Evolutionary conservation across 192 early-diverging fungal genomes (phyloP), one percentile per base, ranked within the genome.

Genomic region (Coemansia sp.): DNA sequence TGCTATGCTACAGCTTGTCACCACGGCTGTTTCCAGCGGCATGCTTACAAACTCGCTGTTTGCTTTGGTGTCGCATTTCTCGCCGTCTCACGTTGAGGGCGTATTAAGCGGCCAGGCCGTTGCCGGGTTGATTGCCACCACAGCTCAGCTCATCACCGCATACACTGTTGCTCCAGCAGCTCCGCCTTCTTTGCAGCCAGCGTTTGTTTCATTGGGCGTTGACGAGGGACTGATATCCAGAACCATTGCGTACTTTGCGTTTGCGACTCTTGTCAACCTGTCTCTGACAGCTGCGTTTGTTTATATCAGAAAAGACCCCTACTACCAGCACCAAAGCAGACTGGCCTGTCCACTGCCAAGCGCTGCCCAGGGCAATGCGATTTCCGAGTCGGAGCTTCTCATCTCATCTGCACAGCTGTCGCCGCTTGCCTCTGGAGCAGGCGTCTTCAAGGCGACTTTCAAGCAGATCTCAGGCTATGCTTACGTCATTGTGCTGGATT

Each of bases 41-140:
- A 78, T 90, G 55, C 76, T 88, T 12, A 87, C 90, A 52, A 88
- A 88, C 62, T 90, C 86, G 54, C 74, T 90, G 37, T 92, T 94
- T 81, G 90, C 88, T 22, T 75, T 90, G n/a, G 90, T 87, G 0
- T 85, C 88, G 11, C 87, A 86, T 41, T 91, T 93, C 68, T 86
- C 91, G 8, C 85, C 88, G 6, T 75, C 73, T 32, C 87, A 92
- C 67, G 79, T 87, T 17, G 90, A 93, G 67, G 91, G 90, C 4
- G 86, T 92, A 6, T 86, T 94, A 75, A 87, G 90, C 60, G 86
- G 86, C 34, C 86, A 87, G 68, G 86, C 85, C 3, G 68, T 83
- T 41, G 92, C 90, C 6, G 93, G 93, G 20, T 78, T 88, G 3
- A 86, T 88, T 65, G 90, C 89, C 0, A 86, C 91, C 1, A 43